Percentiles rank a stretch among this genome's conserved stretches.
Evolutionary conservation across 1,284 basidiomycete species (phyloP).

Genomic region (Naganishia sp.): DNA sequence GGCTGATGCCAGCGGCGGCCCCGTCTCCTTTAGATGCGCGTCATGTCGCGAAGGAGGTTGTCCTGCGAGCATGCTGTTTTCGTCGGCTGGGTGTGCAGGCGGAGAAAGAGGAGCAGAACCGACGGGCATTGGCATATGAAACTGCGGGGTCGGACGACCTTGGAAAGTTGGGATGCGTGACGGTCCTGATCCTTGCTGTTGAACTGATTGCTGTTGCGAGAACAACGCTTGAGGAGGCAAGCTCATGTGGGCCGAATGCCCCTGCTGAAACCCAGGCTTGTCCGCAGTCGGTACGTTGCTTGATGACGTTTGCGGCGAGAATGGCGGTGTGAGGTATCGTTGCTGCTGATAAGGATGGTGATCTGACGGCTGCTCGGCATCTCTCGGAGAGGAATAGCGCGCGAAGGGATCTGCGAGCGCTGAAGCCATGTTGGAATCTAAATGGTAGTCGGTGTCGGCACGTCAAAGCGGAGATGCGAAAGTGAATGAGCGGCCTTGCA

Average conservation of each 20-base stretch:
- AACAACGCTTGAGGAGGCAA: constrained; percentile 24
- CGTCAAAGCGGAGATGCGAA: too few species aligned
- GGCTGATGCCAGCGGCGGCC: background rate
- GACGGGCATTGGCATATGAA: constrained; percentile 12
- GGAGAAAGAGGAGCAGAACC: constrained; percentile 23
- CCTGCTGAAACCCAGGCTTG: constrained; percentile 14
- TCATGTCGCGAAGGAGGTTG: background rate
- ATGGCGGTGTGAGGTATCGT: constrained; percentile 25
- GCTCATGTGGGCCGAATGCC: constrained; percentile 7
- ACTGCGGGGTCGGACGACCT: constrained; percentile 9
- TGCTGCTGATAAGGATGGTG: constrained; percentile 21
- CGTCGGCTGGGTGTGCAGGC: constrained; percentile 8
- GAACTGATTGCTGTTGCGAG: background rate
- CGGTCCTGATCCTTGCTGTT: background rate
- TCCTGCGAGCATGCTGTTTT: background rate
- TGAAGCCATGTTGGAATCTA: background rate
- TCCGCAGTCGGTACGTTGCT: background rate
- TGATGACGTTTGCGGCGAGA: constrained; percentile 11
- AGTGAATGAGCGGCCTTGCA: too few species aligned
- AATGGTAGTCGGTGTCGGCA: too few species aligned
- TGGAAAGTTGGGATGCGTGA: constrained; percentile 13
- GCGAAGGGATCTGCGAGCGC: constrained; percentile 5
- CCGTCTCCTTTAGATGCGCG: background rate
- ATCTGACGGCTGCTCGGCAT: constrained; percentile 1
- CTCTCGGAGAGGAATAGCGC: background rate